phyloP scores from a whole-genome alignment of 2,329 filamentous ascomycete species.

The Dactylonectria estremocensis region DNA sequence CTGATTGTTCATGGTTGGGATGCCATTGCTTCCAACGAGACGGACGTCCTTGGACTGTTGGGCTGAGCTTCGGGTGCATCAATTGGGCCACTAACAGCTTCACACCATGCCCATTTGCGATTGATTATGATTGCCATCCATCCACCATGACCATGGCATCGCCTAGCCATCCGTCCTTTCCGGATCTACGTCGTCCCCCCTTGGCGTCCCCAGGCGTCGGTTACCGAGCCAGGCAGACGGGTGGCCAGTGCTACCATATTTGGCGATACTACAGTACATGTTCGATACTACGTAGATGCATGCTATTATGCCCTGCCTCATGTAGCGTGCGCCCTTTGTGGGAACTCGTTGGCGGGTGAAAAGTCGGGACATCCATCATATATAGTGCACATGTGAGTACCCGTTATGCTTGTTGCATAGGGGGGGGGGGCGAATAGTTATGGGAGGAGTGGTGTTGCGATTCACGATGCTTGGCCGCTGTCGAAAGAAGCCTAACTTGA shows the following conservation, averaged over 20 bases:
- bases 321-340: conserved; percentile 13
- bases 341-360: conserved; percentile 17
- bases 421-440: not conserved
- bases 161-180: not conserved
- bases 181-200: not conserved
- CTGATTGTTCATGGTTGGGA: no score
- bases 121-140: not conserved
- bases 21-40: no score
- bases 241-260: not conserved
- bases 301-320: not conserved
- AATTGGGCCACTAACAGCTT: no score
- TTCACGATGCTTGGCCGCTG: not conserved
- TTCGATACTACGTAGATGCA: no score
- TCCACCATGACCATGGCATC: not conserved
- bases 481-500: conserved; percentile 6
- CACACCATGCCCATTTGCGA: not conserved
- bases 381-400: not conserved
- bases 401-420: not conserved
- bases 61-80: no score
- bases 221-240: conserved; percentile 1
- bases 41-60: no score
- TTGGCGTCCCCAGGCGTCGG: not conserved
- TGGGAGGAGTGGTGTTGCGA: conserved; percentile 1
- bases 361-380: not conserved
- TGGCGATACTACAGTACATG: no score